A percentile compares a stretch with the other conserved stretches of the same genome.
Evolutionary conservation across 2,329 filamentous ascomycete species (phyloP).

Genomic region (Atkinsonella texensis): DNA sequence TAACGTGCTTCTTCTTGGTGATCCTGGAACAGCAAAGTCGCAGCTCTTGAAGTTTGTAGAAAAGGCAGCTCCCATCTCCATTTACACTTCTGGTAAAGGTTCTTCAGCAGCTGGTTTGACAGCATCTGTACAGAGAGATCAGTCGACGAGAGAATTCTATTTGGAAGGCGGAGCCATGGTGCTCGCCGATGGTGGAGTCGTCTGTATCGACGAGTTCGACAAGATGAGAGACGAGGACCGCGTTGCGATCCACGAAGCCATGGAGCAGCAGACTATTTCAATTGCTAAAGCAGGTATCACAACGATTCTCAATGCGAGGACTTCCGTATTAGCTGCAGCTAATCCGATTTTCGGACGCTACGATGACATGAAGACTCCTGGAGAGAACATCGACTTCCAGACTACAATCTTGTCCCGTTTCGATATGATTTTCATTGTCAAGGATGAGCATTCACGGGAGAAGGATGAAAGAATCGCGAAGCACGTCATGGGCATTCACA

Average conservation of each 20-base stretch:
- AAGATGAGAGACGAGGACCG: slow-evolving; percentile 99
- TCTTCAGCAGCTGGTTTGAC: slow-evolving; percentile 96
- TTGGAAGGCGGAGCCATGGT: slow-evolving; percentile 98
- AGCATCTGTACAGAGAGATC: slow-evolving; percentile 88
- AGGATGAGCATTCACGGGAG: slow-evolving; percentile 80
- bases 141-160: slow-evolving; percentile 89
- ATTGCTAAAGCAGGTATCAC: slow-evolving; percentile 98
- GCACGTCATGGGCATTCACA: slow-evolving; percentile 96
- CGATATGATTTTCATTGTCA: slow-evolving; percentile 99
- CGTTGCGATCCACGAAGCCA: slow-evolving; percentile 97
- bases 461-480: slow-evolving; percentile 90
- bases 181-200: slow-evolving; percentile 87
- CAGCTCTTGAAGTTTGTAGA: slow-evolving; percentile 96
- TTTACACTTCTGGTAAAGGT: slow-evolving; percentile 97
- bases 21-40: slow-evolving; percentile 96
- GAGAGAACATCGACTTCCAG: slow-evolving; percentile 98
- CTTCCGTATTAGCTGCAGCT: slow-evolving; percentile 86
- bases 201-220: slow-evolving; percentile 98
- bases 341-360: slow-evolving; percentile 98
- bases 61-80: slow-evolving; percentile 89
- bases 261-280: slow-evolving; percentile 99
- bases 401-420: slow-evolving; percentile 97
- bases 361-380: slow-evolving; percentile 93
- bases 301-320: slow-evolving; percentile 91
- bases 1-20: slow-evolving; percentile 91